A percentile compares a stretch with the other conserved stretches of the same genome.
Conservation (phyloP, 139 green algal species). For the Chlorella sp. region DNA sequence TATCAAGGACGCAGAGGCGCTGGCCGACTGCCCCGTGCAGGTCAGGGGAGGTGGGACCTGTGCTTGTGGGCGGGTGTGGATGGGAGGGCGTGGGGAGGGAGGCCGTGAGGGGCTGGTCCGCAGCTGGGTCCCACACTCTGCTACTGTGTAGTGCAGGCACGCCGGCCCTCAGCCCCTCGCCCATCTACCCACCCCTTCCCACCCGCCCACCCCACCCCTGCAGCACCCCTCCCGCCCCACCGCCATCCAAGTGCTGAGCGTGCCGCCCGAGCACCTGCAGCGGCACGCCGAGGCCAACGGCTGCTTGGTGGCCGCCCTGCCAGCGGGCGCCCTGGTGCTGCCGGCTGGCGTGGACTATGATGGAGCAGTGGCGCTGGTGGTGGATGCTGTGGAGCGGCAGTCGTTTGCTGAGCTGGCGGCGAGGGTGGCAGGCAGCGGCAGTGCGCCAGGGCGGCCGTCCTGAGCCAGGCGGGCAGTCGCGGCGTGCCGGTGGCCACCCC, state of each 20-base stretch:
- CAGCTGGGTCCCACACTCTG: background rate
- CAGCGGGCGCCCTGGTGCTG: constrained; percentile 3
- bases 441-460: no score
- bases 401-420: constrained; percentile 4
- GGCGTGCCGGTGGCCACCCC: no score
- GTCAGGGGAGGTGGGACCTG: background rate
- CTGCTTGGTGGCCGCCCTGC: constrained; percentile 14
- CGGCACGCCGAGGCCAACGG: constrained; percentile 2
- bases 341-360: background rate
- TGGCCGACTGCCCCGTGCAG: constrained; percentile 3
- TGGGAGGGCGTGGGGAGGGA: background rate
- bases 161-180: background rate
- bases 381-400: constrained; percentile 3
- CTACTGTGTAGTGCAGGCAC: background rate
- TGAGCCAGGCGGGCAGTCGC: no score
- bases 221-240: background rate
- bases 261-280: constrained; percentile 13
- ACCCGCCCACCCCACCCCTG: background rate
- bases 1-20: constrained; percentile 19
- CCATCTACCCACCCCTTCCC: background rate
- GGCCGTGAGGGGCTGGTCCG: background rate
- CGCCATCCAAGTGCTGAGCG: background rate
- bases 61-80: background rate
- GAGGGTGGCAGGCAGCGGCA: background rate
- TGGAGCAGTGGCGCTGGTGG: background rate